Percentiles rank a stretch among this genome's conserved stretches.
Evolutionary conservation across 1,284 basidiomycete genomes (phyloP).

Genomic region (Ceratobasidium sp.): DNA sequence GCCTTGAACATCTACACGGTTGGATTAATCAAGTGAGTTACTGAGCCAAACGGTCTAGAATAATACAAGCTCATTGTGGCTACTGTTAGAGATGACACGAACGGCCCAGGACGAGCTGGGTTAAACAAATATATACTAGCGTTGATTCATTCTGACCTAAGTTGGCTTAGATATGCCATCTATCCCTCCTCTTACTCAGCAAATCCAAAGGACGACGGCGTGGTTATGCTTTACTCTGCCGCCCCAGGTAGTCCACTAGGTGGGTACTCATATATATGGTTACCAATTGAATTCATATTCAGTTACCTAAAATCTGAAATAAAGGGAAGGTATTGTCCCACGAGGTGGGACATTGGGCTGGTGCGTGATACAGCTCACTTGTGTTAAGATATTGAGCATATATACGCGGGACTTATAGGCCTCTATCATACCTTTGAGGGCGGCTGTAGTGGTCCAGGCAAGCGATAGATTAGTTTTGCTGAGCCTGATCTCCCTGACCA

Average conservation of each 20-base stretch:
- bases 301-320: conserved; percentile 49
- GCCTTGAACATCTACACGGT: conserved; percentile 46
- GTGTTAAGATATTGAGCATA: too few species aligned
- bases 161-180: conserved; percentile 30
- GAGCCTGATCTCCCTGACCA: too few species aligned
- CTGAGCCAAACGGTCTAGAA: too few species aligned
- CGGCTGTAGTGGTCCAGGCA: conserved; percentile 45
- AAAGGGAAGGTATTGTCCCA: conserved; percentile 53
- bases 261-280: too few species aligned
- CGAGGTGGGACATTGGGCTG: conserved; percentile 47
- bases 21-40: not conserved
- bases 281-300: too few species aligned
- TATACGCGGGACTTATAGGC: conserved; percentile 42
- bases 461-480: too few species aligned
- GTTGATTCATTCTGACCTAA: too few species aligned
- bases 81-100: too few species aligned
- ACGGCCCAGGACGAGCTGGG: too few species aligned
- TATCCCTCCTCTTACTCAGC: conserved; percentile 23
- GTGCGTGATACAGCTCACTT: too few species aligned
- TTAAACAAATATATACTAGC: too few species aligned
- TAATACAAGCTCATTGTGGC: too few species aligned
- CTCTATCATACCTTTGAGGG: conserved; percentile 54
- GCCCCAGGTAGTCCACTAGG: conserved; percentile 50
- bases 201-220: conserved; percentile 51
- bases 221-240: conserved; percentile 50